These are phyloP conservation scores for Sporothrix mexicana DNA, from an alignment of 2,329 filamentous ascomycete genomes.

Conservation along the genomic window DNA sequence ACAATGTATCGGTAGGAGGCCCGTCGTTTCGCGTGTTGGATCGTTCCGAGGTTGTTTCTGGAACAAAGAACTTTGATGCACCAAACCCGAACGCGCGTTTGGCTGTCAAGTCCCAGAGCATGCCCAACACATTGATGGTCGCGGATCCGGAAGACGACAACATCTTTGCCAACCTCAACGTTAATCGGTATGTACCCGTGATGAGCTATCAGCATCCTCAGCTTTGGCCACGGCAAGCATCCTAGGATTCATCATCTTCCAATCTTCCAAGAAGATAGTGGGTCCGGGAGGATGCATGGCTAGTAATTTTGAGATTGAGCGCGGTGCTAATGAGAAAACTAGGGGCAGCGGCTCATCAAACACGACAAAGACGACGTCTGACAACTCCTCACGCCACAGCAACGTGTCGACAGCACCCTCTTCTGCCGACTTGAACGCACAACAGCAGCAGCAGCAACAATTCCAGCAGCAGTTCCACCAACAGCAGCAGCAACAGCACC, in stretches of 20 bases:
- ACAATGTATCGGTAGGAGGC: constrained; percentile 57
- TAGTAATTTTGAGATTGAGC: background rate
- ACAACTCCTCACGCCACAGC: constrained; percentile 67
- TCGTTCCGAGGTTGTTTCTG: constrained; percentile 52
- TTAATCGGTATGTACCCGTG: constrained; percentile 55
- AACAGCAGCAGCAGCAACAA: constrained; percentile 36
- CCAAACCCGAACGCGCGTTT: constrained; percentile 49
- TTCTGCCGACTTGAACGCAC: constrained; percentile 54
- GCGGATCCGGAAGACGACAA: constrained; percentile 55
- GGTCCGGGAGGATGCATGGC: constrained; percentile 30
- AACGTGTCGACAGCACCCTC: constrained; percentile 67
- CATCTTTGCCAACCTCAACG: constrained; percentile 63
- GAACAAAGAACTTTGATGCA: constrained; percentile 58
- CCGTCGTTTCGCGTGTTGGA: constrained; percentile 66
- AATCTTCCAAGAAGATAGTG: background rate
- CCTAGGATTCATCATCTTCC: background rate
- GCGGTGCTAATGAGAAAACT: constrained; percentile 35
- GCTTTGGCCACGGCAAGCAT: background rate
- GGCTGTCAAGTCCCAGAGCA: constrained; percentile 47
- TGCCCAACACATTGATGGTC: constrained; percentile 49
- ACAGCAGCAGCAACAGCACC: constrained; percentile 26
- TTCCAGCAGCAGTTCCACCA: constrained; percentile 24
- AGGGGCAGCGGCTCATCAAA: constrained; percentile 67
- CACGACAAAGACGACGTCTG: constrained; percentile 64
- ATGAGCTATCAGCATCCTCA: background rate